Percentiles rank a stretch among this genome's conserved stretches.
These are phyloP conservation scores for Ustanciosporium gigantosporum DNA, from an alignment of 1,284 basidiomycete genomes.

Conservation along the genomic window DNA sequence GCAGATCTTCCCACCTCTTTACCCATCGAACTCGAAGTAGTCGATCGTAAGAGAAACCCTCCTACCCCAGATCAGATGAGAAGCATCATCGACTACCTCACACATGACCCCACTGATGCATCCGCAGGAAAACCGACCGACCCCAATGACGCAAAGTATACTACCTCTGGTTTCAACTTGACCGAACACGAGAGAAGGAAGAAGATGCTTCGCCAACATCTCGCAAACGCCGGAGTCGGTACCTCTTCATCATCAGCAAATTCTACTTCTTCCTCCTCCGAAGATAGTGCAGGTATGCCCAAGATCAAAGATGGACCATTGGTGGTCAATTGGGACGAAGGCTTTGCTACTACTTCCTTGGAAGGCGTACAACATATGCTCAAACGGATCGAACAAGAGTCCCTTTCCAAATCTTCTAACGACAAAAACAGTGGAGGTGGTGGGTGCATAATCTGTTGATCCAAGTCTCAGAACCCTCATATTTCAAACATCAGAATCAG, in stretches of 20 bases:
- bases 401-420: not conserved
- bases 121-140: not conserved
- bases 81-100: slow-evolving; percentile 31
- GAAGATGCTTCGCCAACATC: slow-evolving; percentile 2
- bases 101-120: slow-evolving; percentile 1
- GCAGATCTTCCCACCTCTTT: slow-evolving; percentile 3
- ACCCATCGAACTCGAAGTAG: slow-evolving; percentile 22
- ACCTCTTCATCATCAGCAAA: not conserved
- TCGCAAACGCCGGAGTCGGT: not conserved
- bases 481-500: too few species aligned
- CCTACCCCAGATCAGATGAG: slow-evolving; percentile 28
- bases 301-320: slow-evolving; percentile 34
- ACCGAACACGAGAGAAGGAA: slow-evolving; percentile 10
- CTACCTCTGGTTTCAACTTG: slow-evolving; percentile 2
- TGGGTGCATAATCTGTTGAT: slow-evolving; percentile 13
- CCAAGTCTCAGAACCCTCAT: too few species aligned
- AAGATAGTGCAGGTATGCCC: slow-evolving; percentile 3
- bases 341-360: slow-evolving; percentile 11
- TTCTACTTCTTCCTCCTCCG: not conserved
- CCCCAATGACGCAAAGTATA: not conserved
- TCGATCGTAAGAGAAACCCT: slow-evolving; percentile 16
- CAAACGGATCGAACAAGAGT: not conserved
- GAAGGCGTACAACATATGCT: slow-evolving; percentile 27
- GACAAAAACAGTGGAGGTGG: too few species aligned
- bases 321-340: slow-evolving; percentile 36